Percentiles rank a stretch among this genome's conserved stretches.
Evolutionary conservation across 1,284 basidiomycete species (phyloP).

Genomic region (Fomitopsis palustris): DNA sequence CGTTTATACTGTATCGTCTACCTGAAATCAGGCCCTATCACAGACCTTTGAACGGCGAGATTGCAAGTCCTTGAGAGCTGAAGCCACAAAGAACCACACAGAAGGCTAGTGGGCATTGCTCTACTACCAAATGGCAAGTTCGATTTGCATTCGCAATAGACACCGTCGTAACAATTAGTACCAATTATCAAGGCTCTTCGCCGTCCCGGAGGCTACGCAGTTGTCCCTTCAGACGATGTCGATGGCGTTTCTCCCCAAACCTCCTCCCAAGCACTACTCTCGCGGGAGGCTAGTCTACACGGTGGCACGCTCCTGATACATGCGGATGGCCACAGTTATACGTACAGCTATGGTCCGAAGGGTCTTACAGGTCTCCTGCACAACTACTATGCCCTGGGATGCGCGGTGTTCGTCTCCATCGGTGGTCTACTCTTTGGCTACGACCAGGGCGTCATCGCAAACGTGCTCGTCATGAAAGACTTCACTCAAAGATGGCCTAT

Average conservation of each 20-base stretch:
- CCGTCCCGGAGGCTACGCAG: background rate
- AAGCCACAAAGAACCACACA: too few relatives aligned
- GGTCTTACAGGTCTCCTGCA: conserved; percentile 60
- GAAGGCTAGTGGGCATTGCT: too few relatives aligned
- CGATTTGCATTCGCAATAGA: background rate
- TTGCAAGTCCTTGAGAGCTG: too few relatives aligned
- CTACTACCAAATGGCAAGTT: too few relatives aligned
- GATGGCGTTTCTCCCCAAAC: background rate
- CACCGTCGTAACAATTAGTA: too few relatives aligned
- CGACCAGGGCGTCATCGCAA: conserved; percentile 58
- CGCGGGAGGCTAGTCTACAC: conserved; percentile 8
- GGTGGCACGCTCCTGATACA: conserved; percentile 29
- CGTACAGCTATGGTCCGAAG: conserved; percentile 65
- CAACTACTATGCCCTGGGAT: conserved; percentile 59
- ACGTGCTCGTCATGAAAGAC: conserved; percentile 79
- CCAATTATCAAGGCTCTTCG: background rate
- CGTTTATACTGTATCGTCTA: too few relatives aligned
- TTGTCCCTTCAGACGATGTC: background rate
- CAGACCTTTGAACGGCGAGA: too few relatives aligned
- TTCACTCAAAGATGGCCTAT: conserved; percentile 65
- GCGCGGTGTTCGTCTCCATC: conserved; percentile 70
- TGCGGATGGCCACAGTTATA: conserved; percentile 37
- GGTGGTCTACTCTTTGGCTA: conserved; percentile 77
- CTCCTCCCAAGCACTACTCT: conserved; percentile 1
- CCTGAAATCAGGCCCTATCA: too few relatives aligned